phyloP scores from a whole-genome alignment of 208 protist species.

The Wallacemonas collosoma region DNA sequence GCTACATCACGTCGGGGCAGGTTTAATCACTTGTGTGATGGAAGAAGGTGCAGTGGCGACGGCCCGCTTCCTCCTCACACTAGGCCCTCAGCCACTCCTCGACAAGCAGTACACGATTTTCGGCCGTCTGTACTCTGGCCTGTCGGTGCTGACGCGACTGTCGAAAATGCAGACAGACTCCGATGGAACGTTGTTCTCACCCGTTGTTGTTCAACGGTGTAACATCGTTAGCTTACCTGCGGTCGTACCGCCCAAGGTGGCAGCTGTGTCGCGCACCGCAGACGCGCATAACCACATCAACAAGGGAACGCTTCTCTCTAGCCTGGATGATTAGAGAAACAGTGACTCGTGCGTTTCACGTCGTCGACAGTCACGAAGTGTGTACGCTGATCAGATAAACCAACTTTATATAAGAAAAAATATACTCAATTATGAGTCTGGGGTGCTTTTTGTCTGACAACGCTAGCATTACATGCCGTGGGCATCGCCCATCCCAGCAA shows the following conservation, averaged over 20 bases:
- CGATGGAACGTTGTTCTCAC: constrained; percentile 38
- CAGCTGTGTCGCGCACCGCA: constrained; percentile 2
- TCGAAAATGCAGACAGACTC: constrained; percentile 34
- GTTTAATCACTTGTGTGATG: constrained; percentile 41
- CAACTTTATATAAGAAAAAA: no score
- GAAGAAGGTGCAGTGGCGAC: constrained; percentile 23
- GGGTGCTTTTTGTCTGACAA: no score
- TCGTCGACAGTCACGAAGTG: no score
- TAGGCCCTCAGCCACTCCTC: constrained; percentile 55
- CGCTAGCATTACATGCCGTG: no score
- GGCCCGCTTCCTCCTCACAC: constrained; percentile 46
- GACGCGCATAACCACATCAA: no score
- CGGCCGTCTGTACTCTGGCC: constrained; percentile 57
- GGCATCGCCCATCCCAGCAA: no score
- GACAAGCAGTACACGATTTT: constrained; percentile 56
- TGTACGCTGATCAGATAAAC: no score
- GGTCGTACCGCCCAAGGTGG: constrained; percentile 11
- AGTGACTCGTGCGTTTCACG: background rate
- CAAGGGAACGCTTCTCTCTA: background rate
- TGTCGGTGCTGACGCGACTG: constrained; percentile 41
- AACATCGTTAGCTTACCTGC: constrained; percentile 20
- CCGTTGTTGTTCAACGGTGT: constrained; percentile 36
- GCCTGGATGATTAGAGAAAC: background rate
- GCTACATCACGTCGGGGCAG: constrained; percentile 61
- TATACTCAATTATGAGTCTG: no score